Evolutionary conservation across 2,329 filamentous ascomycete species (phyloP).

Genomic region (Teratosphaeria destructans): DNA sequence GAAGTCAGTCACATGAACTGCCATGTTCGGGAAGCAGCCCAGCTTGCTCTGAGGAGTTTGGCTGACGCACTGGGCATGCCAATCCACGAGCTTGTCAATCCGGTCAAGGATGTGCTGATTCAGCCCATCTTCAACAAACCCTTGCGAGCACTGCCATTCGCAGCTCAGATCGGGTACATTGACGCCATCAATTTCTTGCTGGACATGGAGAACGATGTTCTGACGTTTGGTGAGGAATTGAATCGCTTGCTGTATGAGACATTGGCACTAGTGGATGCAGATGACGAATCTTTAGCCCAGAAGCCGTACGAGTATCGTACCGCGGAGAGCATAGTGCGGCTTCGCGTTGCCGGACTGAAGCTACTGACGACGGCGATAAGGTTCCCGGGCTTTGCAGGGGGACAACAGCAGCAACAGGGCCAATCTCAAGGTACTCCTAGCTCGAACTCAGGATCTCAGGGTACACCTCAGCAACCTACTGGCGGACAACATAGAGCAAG

Average conservation of each 20-base stretch:
- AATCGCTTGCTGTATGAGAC: constrained; percentile 89
- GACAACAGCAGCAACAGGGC: background rate
- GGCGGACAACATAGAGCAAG: constrained; percentile 42
- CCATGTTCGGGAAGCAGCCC: constrained; percentile 81
- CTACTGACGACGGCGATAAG: constrained; percentile 87
- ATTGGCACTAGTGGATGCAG: constrained; percentile 83
- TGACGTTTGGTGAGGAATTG: constrained; percentile 83
- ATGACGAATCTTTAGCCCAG: constrained; percentile 82
- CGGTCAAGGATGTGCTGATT: constrained; percentile 83
- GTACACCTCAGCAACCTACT: constrained; percentile 36
- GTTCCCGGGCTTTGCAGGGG: constrained; percentile 78
- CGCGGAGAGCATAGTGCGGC: constrained; percentile 84
- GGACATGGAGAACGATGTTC: constrained; percentile 75
- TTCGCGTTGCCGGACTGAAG: constrained; percentile 87
- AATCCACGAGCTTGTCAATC: constrained; percentile 78
- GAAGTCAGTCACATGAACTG: constrained; percentile 94
- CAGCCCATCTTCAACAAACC: constrained; percentile 92
- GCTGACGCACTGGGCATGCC: constrained; percentile 67
- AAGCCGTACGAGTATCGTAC: constrained; percentile 91
- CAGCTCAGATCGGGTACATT: constrained; percentile 95
- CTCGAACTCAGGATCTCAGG: constrained; percentile 5
- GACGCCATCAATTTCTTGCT: constrained; percentile 95
- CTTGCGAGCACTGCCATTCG: constrained; percentile 80
- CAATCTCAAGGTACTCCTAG: constrained; percentile 4
- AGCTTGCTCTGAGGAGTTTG: constrained; percentile 68